Percentiles rank a stretch among this genome's conserved stretches.
phyloP scores from a whole-genome alignment of 2,329 filamentous ascomycete species.

The Cryphonectria radicalis region DNA sequence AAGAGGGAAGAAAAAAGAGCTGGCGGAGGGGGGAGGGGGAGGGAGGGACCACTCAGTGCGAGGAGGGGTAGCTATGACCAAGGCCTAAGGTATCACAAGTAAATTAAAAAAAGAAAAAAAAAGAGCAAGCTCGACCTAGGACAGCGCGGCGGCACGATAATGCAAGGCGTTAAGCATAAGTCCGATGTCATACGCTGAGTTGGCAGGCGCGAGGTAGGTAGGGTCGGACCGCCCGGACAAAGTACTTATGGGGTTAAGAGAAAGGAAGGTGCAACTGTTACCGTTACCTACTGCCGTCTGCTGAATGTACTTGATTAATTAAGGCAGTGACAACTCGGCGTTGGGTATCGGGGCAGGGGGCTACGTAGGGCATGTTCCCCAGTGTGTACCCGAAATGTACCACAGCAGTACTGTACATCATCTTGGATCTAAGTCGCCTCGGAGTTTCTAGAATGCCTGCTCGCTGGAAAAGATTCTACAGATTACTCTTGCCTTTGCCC shows the following conservation, averaged over 20 bases:
- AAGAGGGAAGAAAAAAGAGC: too few relatives aligned
- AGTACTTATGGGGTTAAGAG: background rate
- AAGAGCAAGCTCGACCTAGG: background rate
- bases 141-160: background rate
- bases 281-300: background rate
- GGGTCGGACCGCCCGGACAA: background rate
- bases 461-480: background rate
- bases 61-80: background rate
- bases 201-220: background rate
- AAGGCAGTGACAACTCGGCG: background rate
- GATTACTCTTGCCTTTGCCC: slow-evolving; percentile 13
- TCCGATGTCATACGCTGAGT: background rate
- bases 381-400: too few relatives aligned
- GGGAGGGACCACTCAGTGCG: too few relatives aligned
- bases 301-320: background rate
- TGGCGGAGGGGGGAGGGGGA: too few relatives aligned
- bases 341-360: too few relatives aligned
- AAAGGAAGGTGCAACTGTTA: background rate
- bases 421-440: too few relatives aligned
- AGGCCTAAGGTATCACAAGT: too few relatives aligned
- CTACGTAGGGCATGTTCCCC: too few relatives aligned
- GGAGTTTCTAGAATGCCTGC: too few relatives aligned
- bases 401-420: too few relatives aligned
- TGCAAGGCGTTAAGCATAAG: slow-evolving; percentile 7
- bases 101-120: too few relatives aligned